Base-by-base conservation (phyloP, 352 stramenopile species). In the Globisporangium irregulare region DNA sequence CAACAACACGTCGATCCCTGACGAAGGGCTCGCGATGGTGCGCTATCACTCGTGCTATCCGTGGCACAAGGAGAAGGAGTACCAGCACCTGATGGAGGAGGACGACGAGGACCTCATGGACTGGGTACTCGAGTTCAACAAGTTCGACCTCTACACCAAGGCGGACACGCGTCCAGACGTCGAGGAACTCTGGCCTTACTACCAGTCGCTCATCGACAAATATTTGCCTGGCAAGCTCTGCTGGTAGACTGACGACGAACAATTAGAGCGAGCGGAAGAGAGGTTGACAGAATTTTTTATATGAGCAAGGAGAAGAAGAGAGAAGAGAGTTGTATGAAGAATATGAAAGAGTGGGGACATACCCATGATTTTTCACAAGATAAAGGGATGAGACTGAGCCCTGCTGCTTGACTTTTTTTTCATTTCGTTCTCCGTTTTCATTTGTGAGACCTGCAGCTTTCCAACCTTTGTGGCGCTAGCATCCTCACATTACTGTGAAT, bases 71-170 rank as follows among this genome's bases (percentile, higher is more conserved):
- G 94, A 95, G 74, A 93, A 94, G 59, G 91, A 92, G 48, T 98
- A 98, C 79, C 43, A 71, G 65, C 86, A 97, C 64, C 70, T 98
- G 4, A 96, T 98, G 88, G 85, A 76, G 57, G 74, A 87, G 24
- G 87, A 89, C 8, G 94, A 98, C 77, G 72, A 93, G 3, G 84
- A 96, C 53, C 68, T 93, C 50, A 71, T 96, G 53, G 88, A 97
- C 71, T 98, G 92, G 92, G 88, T 98, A 54, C 82, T 96, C 64
- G 83, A 93, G 74, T 98, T 98, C 72, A 97, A 97, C 78, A 93
- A 94, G 75, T 97, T 97, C 70, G 94, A 98, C 73, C 70, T 98
- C 27, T 98, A 98, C 81, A 98, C 91, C 22, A 98, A 98, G 69
- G 84, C 89, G 62, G 84, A 94, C 59, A 81, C 80, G 34, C 78